Base-by-base conservation (phyloP, 257 asterid genomes). In the Oldenlandia corymbosa region DNA sequence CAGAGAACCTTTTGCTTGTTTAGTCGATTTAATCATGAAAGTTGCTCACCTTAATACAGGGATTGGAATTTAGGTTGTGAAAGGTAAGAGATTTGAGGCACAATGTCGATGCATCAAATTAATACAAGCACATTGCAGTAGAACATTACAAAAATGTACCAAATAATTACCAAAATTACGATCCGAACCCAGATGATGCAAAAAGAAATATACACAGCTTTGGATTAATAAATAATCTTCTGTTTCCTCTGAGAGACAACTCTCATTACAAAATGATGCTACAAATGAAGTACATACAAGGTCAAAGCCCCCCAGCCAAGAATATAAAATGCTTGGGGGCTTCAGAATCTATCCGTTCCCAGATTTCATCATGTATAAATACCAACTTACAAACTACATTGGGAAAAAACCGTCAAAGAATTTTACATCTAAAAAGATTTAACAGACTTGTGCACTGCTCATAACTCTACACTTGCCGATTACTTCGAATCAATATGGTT, bases 391-490 rank as follows among this genome's bases (percentile, higher is more conserved):
- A 72, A 66, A 37, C 71, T 64, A 68, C 47, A 53, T 64, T 57
- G 60, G 60, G 60, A 83, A 77, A 70, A 72, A 78, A 82, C 73
- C 72, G 54, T 71, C 62, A 79, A 79, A 67, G 76, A 82, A 80
- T 73, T 78, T 76, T 68, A 70, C 64, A 73, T 62, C n/a, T n/a
- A n/a, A n/a, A n/a, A n/a, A 57, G 56, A 74, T 71, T 69, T 47
- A 48, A 67, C 63, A 53, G 65, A 60, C 48, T 49, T 71, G 59
- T 20, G 26, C 65, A 59, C 73, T 73, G 75, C 80, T 72, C 71
- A 30, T 72, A 71, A 70, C 88, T 83, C 91, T 85, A 83, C 91
- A 81, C 80, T 87, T 80, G 59, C 94, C 87, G 83, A 85, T 82
- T 73, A 79, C 81, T 82, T 74, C 81, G 75, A 84, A 74, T 66